Evolutionary conservation across 495 filamentous ascomycete genomes (phyloP).

Genomic region (Penicillium dipodomyicola): DNA sequence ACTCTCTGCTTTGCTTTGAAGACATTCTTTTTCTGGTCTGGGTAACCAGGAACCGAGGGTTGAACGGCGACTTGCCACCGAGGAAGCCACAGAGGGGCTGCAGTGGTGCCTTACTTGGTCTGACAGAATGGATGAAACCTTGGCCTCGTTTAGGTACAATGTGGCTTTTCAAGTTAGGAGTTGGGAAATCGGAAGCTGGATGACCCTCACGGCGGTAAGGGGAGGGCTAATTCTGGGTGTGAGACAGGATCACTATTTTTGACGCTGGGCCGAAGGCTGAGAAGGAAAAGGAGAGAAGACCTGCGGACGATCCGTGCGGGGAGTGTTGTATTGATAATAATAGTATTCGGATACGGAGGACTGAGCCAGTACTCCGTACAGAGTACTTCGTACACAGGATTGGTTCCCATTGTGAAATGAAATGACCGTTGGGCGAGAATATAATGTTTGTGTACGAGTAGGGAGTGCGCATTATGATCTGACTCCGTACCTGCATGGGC

Average conservation of each 20-base stretch:
- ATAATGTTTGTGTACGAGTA: background rate
- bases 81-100: constrained; percentile 10
- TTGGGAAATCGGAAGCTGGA: background rate
- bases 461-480: background rate
- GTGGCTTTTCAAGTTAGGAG: constrained; percentile 8
- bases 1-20: background rate
- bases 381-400: background rate
- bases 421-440: constrained; percentile 4
- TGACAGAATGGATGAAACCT: constrained; percentile 7
- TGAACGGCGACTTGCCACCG: background rate
- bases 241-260: constrained; percentile 9
- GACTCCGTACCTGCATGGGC: constrained; percentile 4
- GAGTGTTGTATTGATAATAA: background rate
- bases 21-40: background rate
- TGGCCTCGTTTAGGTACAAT: background rate
- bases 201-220: constrained; percentile 12
- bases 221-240: constrained; percentile 7
- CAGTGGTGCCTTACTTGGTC: constrained; percentile 10
- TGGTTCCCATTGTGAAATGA: background rate
- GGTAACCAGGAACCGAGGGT: background rate
- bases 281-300: background rate
- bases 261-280: background rate
- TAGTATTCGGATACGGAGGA: background rate
- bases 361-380: background rate
- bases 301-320: constrained; percentile 3